A percentile compares a stretch with the other conserved stretches of the same genome.
phyloP scores from a whole-genome alignment of 164 flowering plant genomes.

The Piper betle region DNA sequence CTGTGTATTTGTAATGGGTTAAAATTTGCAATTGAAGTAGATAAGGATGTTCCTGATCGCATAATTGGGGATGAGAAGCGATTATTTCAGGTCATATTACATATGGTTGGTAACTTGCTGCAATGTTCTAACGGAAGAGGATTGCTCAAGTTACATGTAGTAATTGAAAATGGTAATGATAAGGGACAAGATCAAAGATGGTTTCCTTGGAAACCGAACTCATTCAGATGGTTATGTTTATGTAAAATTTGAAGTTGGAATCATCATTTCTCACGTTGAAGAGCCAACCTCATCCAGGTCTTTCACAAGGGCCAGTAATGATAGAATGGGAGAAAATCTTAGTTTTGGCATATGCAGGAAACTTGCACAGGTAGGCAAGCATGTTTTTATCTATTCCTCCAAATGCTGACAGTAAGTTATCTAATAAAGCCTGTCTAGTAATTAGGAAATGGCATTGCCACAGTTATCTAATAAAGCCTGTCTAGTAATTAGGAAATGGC shows the following conservation, averaged over 20 bases:
- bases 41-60: conserved; percentile 42
- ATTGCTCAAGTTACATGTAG: conserved; percentile 26
- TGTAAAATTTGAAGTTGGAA: conserved; percentile 55
- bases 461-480: too few relatives aligned
- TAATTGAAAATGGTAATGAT: conserved; percentile 29
- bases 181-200: conserved; percentile 47
- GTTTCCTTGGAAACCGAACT: conserved; percentile 51
- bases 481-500: too few relatives aligned
- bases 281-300: conserved; percentile 10
- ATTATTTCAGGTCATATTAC: conserved; percentile 83
- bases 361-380: conserved; percentile 57
- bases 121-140: conserved; percentile 26
- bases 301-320: conserved; percentile 20
- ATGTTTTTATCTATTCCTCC: neutral
- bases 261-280: conserved; percentile 17
- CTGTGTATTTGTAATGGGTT: conserved; percentile 47
- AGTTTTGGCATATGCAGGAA: conserved; percentile 73
- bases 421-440: too few relatives aligned
- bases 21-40: conserved; percentile 45
- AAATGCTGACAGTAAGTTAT: neutral
- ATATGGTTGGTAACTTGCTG: conserved; percentile 75
- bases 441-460: too few relatives aligned
- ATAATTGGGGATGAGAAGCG: conserved; percentile 82
- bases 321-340: conserved; percentile 37
- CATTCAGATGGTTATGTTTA: conserved; percentile 38